Percentiles rank a stretch among this genome's conserved stretches.
phyloP scores from a whole-genome alignment of 208 protist genomes.

The Trypanosoma grayi region DNA sequence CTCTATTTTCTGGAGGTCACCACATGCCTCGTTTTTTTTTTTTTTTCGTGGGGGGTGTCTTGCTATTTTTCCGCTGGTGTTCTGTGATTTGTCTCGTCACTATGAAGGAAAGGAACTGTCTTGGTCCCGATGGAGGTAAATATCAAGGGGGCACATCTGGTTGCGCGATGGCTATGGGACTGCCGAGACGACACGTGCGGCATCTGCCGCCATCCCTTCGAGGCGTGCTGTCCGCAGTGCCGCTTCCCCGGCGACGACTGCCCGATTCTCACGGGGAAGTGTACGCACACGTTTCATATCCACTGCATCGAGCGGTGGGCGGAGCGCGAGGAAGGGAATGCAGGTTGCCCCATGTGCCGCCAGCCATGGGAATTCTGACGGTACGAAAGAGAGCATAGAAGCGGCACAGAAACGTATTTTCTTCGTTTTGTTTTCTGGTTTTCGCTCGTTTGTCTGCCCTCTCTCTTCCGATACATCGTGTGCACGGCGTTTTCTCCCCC shows the following conservation, averaged over 20 bases:
- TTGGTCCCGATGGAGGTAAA: constrained; percentile 61
- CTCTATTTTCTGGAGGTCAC: no score
- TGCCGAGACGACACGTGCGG: constrained; percentile 85
- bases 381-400: background rate
- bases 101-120: background rate
- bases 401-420: background rate
- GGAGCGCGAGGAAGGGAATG: constrained; percentile 46
- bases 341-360: constrained; percentile 81
- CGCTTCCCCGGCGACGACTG: constrained; percentile 90
- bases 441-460: background rate
- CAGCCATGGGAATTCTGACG: constrained; percentile 70
- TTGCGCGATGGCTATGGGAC: constrained; percentile 89
- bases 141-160: constrained; percentile 72
- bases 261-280: constrained; percentile 96
- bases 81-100: background rate
- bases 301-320: constrained; percentile 98
- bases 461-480: background rate
- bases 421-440: background rate
- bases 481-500: background rate
- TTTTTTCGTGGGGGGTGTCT: background rate
- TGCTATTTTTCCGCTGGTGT: background rate
- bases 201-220: constrained; percentile 81
- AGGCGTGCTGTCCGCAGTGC: constrained; percentile 85
- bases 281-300: constrained; percentile 99
- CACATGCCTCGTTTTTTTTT: constrained; percentile 7